These are phyloP conservation scores for Aspergillus clavatus DNA, from an alignment of 2,329 filamentous ascomycete species.

Conservation along the genomic window DNA sequence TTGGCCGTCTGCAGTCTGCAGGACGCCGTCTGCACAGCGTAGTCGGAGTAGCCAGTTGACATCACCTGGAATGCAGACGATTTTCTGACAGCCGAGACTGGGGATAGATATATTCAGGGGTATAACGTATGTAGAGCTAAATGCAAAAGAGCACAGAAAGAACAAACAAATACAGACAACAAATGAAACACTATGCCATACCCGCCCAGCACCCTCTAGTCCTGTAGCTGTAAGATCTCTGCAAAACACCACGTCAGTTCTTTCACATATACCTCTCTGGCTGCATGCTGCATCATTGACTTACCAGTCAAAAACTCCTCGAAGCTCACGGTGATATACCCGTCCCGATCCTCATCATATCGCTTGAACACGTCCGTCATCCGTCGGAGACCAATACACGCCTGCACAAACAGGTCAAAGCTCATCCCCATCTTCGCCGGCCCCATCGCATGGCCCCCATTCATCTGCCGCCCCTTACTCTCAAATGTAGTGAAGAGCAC, in stretches of 20 bases:
- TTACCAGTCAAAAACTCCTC: constrained; percentile 69
- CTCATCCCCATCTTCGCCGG: constrained; percentile 59
- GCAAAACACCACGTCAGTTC: background rate
- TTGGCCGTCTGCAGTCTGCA: no score
- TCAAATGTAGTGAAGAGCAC: constrained; percentile 87
- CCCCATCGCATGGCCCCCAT: constrained; percentile 27
- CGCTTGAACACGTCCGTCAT: constrained; percentile 99
- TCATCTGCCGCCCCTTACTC: constrained; percentile 44
- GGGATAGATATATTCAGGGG: constrained; percentile 2
- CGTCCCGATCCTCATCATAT: constrained; percentile 94
- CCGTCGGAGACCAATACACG: constrained; percentile 90
- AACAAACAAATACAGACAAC: background rate
- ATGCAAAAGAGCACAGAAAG: constrained; percentile 1
- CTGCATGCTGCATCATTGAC: no score
- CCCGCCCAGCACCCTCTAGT: constrained; percentile 19
- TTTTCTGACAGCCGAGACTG: no score
- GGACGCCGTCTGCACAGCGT: no score
- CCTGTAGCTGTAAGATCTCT: constrained; percentile 36
- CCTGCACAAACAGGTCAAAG: constrained; percentile 97
- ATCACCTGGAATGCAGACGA: background rate
- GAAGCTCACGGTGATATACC: constrained; percentile 79
- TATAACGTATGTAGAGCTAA: constrained; percentile 8
- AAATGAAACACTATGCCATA: background rate
- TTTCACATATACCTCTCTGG: no score
- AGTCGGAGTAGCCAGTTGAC: no score